phyloP scores from a whole-genome alignment of 768 basidiomycete genomes.

The Atractiella rhizophila region DNA sequence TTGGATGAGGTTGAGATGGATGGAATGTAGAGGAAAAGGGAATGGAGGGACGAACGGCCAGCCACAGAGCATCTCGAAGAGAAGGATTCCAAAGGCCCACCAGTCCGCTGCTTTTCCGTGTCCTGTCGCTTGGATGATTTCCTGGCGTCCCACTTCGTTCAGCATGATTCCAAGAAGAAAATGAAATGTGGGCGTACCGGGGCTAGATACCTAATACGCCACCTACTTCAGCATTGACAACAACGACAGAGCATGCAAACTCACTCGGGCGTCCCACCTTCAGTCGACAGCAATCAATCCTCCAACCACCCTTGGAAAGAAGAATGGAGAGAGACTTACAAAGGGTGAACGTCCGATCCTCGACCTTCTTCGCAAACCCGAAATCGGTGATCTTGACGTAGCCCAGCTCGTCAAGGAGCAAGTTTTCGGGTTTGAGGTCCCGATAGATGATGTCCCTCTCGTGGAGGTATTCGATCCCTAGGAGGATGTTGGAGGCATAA shows the following conservation, averaged over 20 bases:
- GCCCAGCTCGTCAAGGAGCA: slow-evolving; percentile 61
- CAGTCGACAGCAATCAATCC: neutral
- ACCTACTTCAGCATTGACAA: no score
- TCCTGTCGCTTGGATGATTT: slow-evolving; percentile 63
- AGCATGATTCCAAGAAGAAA: neutral
- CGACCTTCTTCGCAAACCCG: slow-evolving; percentile 73
- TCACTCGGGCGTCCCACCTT: slow-evolving; percentile 76
- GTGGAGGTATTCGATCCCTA: slow-evolving; percentile 83
- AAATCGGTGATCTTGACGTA: slow-evolving; percentile 92
- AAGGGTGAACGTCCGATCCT: slow-evolving; percentile 91
- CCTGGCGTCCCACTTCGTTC: no score
- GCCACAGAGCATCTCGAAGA: slow-evolving; percentile 96
- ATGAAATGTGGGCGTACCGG: slow-evolving; percentile 41
- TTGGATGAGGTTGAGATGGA: neutral
- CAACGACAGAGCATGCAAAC: no score
- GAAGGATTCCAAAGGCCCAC: slow-evolving; percentile 95
- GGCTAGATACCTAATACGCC: no score
- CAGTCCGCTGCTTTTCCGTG: slow-evolving; percentile 96
- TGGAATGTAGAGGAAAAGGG: neutral
- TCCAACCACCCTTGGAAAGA: neutral
- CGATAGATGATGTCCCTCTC: slow-evolving; percentile 93
- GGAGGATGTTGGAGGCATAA: slow-evolving; percentile 83
- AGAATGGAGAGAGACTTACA: slow-evolving; percentile 32
- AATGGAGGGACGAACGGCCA: slow-evolving; percentile 31
- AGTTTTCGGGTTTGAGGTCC: slow-evolving; percentile 93